Evolutionary conservation across 768 basidiomycete species (phyloP).

Genomic region (Tulasnella sp.): DNA sequence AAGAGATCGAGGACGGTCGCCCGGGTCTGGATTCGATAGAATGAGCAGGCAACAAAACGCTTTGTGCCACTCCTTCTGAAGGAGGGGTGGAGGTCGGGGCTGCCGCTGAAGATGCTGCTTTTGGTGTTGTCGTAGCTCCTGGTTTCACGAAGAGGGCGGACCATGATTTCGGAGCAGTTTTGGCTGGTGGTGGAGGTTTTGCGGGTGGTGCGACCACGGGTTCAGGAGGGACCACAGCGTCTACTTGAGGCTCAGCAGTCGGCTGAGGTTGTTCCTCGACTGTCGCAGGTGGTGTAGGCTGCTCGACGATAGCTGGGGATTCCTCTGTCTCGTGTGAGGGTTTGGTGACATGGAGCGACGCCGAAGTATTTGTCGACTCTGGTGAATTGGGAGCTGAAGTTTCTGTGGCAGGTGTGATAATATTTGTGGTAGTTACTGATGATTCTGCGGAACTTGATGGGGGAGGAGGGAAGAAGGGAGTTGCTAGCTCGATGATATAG

Average conservation of each 20-base stretch:
- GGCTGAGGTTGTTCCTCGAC: not conserved
- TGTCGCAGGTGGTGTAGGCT: conserved; percentile 3
- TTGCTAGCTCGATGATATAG: conserved; percentile 47
- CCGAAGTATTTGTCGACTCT: not conserved
- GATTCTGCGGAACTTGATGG: conserved; percentile 30
- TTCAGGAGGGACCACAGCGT: not conserved
- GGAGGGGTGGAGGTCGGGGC: conserved; percentile 19
- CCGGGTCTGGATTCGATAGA: not conserved
- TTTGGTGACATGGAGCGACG: not conserved
- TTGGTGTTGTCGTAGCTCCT: conserved; percentile 44
- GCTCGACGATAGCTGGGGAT: conserved; percentile 15
- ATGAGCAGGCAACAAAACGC: not conserved
- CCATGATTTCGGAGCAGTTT: conserved; percentile 26
- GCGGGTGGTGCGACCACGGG: not conserved
- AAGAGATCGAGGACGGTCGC: not conserved
- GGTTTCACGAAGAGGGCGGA: conserved; percentile 28
- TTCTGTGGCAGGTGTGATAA: conserved; percentile 19
- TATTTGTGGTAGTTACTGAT: conserved; percentile 6
- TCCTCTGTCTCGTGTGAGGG: not conserved
- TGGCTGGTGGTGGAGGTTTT: conserved; percentile 6
- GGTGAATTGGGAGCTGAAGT: conserved; percentile 17
- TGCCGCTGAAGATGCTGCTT: conserved; percentile 45
- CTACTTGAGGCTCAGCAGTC: not conserved
- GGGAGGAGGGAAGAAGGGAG: conserved; percentile 44
- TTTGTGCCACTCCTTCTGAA: not conserved